Base-by-base conservation (phyloP, 108 stramenopile species). In the Fragilaria radians region DNA sequence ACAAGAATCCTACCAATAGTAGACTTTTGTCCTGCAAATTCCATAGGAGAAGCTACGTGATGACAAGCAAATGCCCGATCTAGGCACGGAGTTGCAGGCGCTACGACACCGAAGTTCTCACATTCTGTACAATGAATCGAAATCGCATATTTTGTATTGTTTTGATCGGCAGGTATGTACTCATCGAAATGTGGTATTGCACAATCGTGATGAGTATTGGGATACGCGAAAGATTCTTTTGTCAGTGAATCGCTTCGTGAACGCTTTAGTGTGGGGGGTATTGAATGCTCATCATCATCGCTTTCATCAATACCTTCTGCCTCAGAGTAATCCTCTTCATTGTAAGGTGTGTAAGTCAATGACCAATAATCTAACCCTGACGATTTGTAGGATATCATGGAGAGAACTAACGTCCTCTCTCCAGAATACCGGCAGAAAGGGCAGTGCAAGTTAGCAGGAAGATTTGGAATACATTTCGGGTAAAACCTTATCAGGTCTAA, bases 321-420 rank as follows among this genome's bases (percentile, higher is more conserved):
- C 36, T 42, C 36, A 14, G 36, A 42, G 14, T 11, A 42, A 14
- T 42, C 36, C 11, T 42, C 36, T 14, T 42, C 36, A 14, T 42
- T 42, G 36, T 11, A 42, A 14, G 36, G 36, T 11, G 36, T 42
- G 36, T 11, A 42, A 14, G 36, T 42, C 11, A 42, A 14, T 14
- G 36, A 42, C 14, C 7, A 14, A 11, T 42, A 11, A 14, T 42
- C 36, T 14, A 42, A 14, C 14, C 36, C 36, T 14, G 36, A 7
- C 36, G 36, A 42, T 14, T 42, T 42, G 36, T 51, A 51, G n/a
- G 50, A 51, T 7, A 24, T 19, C 50, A 25, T 24, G 23, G 50
- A 51, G 7, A 51, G 50, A 9, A 51, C 50, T 21, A 51, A 51
- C 50, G 50, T 51, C 22, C 50, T 19, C 50, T 51, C 50, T 7